Evolutionary conservation across 2,329 filamentous ascomycete species (phyloP).

Genomic region (Blastomyces silverae): DNA sequence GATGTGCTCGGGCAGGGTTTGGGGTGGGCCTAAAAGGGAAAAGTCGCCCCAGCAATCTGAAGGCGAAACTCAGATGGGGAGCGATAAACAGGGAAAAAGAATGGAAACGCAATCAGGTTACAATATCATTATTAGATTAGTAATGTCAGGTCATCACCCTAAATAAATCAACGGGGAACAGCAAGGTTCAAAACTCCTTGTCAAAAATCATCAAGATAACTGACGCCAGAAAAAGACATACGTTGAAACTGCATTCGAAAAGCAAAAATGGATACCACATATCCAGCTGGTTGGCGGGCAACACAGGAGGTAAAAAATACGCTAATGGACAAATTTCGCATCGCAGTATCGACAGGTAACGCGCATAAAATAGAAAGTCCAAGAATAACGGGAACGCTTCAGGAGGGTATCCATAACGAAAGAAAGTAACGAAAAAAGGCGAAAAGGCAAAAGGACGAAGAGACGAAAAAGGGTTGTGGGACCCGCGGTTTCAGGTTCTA

Average conservation of each 20-base stretch:
- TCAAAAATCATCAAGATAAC: not conserved
- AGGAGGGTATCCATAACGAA: constrained; percentile 11
- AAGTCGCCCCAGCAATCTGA: not conserved
- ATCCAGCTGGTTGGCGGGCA: not conserved
- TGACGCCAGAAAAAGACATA: not conserved
- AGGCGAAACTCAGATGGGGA: no score
- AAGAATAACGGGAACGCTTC: constrained; percentile 8
- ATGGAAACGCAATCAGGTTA: not conserved
- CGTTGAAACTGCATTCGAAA: not conserved
- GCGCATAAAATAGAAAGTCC: constrained; percentile 3
- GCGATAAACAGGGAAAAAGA: not conserved
- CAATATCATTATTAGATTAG: constrained; percentile 7
- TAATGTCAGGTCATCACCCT: constrained; percentile 1
- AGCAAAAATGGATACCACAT: not conserved
- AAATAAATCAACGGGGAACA: not conserved
- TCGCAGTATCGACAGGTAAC: constrained; percentile 1
- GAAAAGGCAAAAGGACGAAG: constrained; percentile 3
- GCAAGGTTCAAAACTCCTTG: not conserved
- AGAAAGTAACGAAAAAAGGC: not conserved
- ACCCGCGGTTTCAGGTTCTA: constrained; percentile 24
- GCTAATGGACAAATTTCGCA: constrained; percentile 4
- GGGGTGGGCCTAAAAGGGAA: no score
- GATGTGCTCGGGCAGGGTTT: not conserved
- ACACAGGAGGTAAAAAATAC: not conserved
- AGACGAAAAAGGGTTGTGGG: not conserved